Evolutionary conservation across 2,329 filamentous ascomycete species (phyloP), one percentile per base, ranked within the genome.

Genomic region (Nemania sp.): DNA sequence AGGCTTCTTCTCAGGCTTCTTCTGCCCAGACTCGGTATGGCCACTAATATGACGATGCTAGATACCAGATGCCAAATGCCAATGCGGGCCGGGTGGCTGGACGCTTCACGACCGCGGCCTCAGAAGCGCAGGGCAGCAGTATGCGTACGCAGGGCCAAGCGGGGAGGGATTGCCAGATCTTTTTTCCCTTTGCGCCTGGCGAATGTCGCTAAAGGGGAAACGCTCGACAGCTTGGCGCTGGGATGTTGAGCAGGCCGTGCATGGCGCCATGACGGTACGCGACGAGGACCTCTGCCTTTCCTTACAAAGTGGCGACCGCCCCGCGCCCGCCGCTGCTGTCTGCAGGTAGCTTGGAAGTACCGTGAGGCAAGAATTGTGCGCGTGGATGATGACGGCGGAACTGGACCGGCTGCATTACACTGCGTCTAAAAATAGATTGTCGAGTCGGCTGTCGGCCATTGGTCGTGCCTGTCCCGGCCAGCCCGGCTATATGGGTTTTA

Each of bases 221-320:
- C 57, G 60, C 61, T 68, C 60, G 56, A 65, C 64, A 56, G 57
- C 64, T 67, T 67, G 66, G 64, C 66, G 53, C 40, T 54, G 53
- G 36, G 31, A n/a, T 31, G 46, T 52, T 48, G 45, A 42, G 31
- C 45, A 46, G n/a, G n/a, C n/a, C n/a, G n/a, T 43, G 40, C 26
- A 55, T 43, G 54, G 39, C 14, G 26, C 14, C 5, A 63, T 53
- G 54, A 58, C 53, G 61, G 65, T 66, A 67, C 65, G 52, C 34
- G 39, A 39, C 23, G 47, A 59, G 54, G 51, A 66, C 64, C 41
- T 53, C 45, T n/a, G 48, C 41, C 43, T 43, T 39, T 50, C 48
- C 49, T 44, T 40, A 40, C 51, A 40, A 55, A 42, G 49, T 36
- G 54, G 52, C 54, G 50, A 43, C 51, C 42, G 41, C 46, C 33